These are phyloP conservation scores for Gracilaria gracilis DNA, from an alignment of 23 red algal genomes.

Conservation along the genomic window DNA sequence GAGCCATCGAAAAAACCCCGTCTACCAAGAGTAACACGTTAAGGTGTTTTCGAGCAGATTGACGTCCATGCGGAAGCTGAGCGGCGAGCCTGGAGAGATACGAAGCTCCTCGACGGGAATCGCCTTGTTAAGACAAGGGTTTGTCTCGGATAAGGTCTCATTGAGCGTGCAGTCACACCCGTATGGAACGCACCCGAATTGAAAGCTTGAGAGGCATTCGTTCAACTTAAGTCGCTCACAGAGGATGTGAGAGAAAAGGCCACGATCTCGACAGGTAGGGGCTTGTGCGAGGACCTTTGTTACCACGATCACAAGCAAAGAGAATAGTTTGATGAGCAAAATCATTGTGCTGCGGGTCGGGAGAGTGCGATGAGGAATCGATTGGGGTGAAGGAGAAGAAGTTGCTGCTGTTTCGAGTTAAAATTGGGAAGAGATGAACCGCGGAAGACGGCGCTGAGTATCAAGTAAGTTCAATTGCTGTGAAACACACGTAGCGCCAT, in stretches of 20 bases:
- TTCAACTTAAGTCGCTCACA: not conserved
- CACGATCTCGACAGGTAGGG: not conserved
- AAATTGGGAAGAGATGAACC: too few relatives aligned
- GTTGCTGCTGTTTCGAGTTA: too few relatives aligned
- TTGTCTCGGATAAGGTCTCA: not conserved
- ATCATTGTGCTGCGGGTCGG: too few relatives aligned
- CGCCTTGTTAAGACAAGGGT: not conserved
- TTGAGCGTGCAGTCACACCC: not conserved
- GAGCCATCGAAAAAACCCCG: not conserved
- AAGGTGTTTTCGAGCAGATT: constrained; percentile 12
- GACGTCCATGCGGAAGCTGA: constrained; percentile 26
- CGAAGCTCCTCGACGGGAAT: not conserved
- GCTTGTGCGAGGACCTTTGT: not conserved
- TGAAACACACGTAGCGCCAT: too few relatives aligned
- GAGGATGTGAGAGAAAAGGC: not conserved
- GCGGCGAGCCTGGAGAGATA: not conserved
- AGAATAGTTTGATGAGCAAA: too few relatives aligned
- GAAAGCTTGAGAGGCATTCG: not conserved
- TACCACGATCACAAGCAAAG: too few relatives aligned
- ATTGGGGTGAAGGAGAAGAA: too few relatives aligned
- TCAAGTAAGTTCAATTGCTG: too few relatives aligned
- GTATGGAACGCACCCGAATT: not conserved
- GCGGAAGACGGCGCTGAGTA: too few relatives aligned
- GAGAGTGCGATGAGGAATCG: too few relatives aligned
- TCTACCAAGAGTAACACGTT: constrained; percentile 5